Conservation (phyloP, 2,329 filamentous ascomycete species). For the Curvularia verruculosa region DNA sequence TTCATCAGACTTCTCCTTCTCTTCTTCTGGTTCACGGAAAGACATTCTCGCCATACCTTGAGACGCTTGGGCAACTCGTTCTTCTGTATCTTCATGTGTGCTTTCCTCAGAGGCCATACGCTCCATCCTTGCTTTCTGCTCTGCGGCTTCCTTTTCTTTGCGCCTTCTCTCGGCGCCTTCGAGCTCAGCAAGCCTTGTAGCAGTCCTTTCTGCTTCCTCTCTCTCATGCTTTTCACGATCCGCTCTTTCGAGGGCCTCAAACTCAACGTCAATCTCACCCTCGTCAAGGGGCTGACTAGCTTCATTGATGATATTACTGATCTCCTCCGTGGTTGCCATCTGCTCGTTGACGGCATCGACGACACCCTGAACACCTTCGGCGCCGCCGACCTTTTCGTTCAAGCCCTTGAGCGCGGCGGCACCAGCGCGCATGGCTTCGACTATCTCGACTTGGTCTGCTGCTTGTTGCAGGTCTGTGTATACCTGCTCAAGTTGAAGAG, state of each 20-base stretch:
- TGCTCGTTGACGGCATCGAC: constrained; percentile 78
- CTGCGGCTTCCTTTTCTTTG: constrained; percentile 8
- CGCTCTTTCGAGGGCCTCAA: constrained; percentile 72
- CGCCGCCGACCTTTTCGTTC: constrained; percentile 78
- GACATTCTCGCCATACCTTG: constrained; percentile 26
- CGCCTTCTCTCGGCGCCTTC: constrained; percentile 45
- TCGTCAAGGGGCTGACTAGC: constrained; percentile 67
- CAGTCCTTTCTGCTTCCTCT: constrained; percentile 56
- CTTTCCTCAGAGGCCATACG: not conserved
- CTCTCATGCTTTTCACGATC: constrained; percentile 83
- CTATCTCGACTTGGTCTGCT: constrained; percentile 79
- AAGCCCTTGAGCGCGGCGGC: constrained; percentile 73
- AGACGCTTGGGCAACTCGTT: constrained; percentile 27
- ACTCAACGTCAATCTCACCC: constrained; percentile 83
- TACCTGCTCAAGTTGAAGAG: constrained; percentile 82
- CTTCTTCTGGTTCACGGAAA: constrained; percentile 22
- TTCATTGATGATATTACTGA: constrained; percentile 77
- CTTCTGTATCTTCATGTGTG: constrained; percentile 8
- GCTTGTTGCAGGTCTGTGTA: constrained; percentile 86
- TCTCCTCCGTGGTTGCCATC: constrained; percentile 76
- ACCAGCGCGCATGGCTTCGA: constrained; percentile 81
- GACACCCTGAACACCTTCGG: constrained; percentile 75
- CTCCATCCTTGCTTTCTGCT: constrained; percentile 37
- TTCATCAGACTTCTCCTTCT: constrained; percentile 29
- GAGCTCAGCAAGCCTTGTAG: constrained; percentile 51